Evolutionary conservation across 2,329 filamentous ascomycete genomes (phyloP).

Genomic region (Paraconiothyrium sp.): DNA sequence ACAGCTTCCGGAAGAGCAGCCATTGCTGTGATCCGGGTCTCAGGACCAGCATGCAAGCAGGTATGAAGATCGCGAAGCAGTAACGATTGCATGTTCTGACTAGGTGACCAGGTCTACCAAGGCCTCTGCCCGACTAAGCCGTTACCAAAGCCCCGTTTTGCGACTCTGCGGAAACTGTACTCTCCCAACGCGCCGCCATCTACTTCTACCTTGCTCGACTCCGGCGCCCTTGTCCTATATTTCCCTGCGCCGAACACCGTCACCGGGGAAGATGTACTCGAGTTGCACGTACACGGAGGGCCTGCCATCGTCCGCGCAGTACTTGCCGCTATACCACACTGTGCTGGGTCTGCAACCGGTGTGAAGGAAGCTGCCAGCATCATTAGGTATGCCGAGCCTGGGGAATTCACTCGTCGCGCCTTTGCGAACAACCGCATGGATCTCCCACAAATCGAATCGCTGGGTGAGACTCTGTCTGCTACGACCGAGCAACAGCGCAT

Average conservation of each 20-base stretch:
- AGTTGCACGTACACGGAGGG: constrained; percentile 94
- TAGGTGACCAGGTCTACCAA: constrained; percentile 67
- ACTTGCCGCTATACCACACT: constrained; percentile 75
- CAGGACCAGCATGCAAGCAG: constrained; percentile 77
- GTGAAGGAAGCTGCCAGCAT: constrained; percentile 21
- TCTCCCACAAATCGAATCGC: constrained; percentile 79
- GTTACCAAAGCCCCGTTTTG: constrained; percentile 69
- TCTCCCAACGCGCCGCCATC: constrained; percentile 59
- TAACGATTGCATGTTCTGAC: constrained; percentile 1
- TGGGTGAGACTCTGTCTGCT: constrained; percentile 68
- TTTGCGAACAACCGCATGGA: constrained; percentile 89
- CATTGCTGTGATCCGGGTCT: constrained; percentile 89
- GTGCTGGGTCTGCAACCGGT: constrained; percentile 31
- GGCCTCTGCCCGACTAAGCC: constrained; percentile 65
- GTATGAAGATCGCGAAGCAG: constrained; percentile 53
- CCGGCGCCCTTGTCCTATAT: constrained; percentile 80
- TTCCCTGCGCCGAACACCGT: constrained; percentile 84
- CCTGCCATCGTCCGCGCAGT: constrained; percentile 88
- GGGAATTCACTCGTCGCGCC: constrained; percentile 92
- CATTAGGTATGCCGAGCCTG: constrained; percentile 90
- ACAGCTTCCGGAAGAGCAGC: constrained; percentile 86
- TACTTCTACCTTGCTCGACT: constrained; percentile 69
- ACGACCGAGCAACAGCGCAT: constrained; percentile 93
- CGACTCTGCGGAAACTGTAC: constrained; percentile 78
- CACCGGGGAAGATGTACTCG: constrained; percentile 91